Conservation (phyloP, 345 rosid genomes). For the Erysimum cheiranthoides region DNA sequence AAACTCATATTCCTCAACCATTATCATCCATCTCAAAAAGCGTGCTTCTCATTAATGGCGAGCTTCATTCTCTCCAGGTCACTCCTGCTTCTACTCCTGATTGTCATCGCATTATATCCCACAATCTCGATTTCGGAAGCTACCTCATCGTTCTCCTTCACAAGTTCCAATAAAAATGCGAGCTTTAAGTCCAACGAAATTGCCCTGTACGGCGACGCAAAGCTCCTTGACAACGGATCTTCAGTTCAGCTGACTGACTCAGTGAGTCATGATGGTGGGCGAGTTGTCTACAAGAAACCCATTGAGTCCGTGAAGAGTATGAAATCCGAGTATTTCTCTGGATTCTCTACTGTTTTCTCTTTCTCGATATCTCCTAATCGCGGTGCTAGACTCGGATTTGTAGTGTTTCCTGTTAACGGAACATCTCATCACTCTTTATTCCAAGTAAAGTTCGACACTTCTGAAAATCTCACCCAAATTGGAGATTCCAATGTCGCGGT, state of each 20-base stretch:
- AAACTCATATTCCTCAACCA: conserved; percentile 62
- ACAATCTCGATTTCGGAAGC: conserved; percentile 51
- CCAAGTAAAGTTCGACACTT: conserved; percentile 59
- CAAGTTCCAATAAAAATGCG: conserved; percentile 53
- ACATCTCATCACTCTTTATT: conserved; percentile 41
- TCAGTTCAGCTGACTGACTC: conserved; percentile 65
- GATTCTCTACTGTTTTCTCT: conserved; percentile 70
- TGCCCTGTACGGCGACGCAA: conserved; percentile 70
- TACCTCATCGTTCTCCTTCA: conserved; percentile 56
- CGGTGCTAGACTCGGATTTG: conserved; percentile 73
- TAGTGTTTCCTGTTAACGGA: conserved; percentile 58
- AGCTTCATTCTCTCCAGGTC: conserved; percentile 41
- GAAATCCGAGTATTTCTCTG: conserved; percentile 49
- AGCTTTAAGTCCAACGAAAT: conserved; percentile 57
- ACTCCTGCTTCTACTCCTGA: conserved; percentile 41
- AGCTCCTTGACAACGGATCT: conserved; percentile 54
- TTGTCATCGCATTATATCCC: conserved; percentile 49
- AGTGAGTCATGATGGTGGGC: conserved; percentile 58
- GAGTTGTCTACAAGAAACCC: conserved; percentile 70
- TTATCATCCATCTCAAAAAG: conserved; percentile 42
- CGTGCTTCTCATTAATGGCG: conserved; percentile 59
- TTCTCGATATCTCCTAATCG: conserved; percentile 55
- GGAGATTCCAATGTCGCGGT: conserved; percentile 62
- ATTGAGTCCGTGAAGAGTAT: conserved; percentile 54
- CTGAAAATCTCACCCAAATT: conserved; percentile 40